A percentile compares a stretch with the other conserved stretches of the same genome.
Evolutionary conservation across 164 flowering plant species (phyloP).

Genomic region (Akebia trifoliata): DNA sequence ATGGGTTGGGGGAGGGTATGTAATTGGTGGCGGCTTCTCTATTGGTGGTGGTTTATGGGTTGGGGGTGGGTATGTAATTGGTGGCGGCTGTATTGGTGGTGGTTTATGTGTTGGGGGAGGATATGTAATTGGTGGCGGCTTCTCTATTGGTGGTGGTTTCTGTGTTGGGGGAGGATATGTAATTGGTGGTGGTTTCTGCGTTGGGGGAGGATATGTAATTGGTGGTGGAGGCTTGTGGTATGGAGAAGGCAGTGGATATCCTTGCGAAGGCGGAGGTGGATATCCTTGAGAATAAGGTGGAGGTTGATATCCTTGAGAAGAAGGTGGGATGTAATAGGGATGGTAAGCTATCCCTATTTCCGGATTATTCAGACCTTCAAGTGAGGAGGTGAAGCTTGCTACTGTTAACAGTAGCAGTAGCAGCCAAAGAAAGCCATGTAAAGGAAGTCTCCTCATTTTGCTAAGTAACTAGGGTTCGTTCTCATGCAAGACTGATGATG

Average conservation of each 20-base stretch:
- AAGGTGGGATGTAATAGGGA: neutral
- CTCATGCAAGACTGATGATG: too few relatives aligned
- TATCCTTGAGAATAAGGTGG: slow-evolving; percentile 3
- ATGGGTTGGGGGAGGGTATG: too few relatives aligned
- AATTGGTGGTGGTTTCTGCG: too few relatives aligned
- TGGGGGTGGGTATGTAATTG: too few relatives aligned
- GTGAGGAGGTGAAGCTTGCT: neutral
- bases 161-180: too few relatives aligned
- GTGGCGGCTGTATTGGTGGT: too few relatives aligned
- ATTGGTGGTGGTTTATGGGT: neutral
- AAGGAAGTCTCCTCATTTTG: slow-evolving; percentile 4
- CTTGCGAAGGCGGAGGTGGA: slow-evolving; percentile 10
- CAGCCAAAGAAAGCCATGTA: slow-evolving; percentile 1
- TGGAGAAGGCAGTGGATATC: slow-evolving; percentile 5
- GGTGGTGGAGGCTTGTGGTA: neutral
- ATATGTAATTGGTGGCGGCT: too few relatives aligned
- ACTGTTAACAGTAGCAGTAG: slow-evolving; percentile 9
- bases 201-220: neutral
- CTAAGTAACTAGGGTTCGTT: too few relatives aligned
- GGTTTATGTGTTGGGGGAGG: too few relatives aligned
- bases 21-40: neutral
- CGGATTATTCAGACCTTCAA: neutral
- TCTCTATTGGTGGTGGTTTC: too few relatives aligned
- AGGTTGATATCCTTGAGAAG: slow-evolving; percentile 8
- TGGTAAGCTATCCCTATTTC: too few relatives aligned